A percentile compares a stretch with the other conserved stretches of the same genome.
These are phyloP conservation scores for Xylaria sp. DNA, from an alignment of 495 filamentous ascomycete genomes.

Conservation along the genomic window DNA sequence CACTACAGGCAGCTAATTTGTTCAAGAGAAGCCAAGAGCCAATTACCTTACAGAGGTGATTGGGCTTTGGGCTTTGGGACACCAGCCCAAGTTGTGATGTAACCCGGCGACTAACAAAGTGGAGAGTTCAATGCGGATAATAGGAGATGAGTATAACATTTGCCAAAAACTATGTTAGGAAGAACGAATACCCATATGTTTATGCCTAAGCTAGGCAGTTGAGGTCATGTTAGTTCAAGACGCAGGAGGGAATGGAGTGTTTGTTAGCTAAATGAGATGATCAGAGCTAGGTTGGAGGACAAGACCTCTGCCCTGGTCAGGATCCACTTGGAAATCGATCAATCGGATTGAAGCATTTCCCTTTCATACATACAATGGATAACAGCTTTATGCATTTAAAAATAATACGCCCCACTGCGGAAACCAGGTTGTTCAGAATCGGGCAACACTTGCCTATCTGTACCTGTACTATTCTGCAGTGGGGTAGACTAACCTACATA, in stretches of 20 bases:
- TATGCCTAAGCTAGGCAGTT: not conserved
- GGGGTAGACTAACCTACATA: constrained; percentile 3
- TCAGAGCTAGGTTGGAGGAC: not conserved
- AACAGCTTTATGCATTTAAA: not conserved
- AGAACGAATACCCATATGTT: not conserved
- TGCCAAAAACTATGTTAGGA: not conserved
- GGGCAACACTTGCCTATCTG: too few relatives aligned
- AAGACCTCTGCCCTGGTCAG: too few relatives aligned
- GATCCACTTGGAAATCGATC: not conserved
- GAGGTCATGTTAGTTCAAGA: not conserved
- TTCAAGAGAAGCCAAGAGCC: not conserved
- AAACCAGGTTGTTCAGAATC: too few relatives aligned
- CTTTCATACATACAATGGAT: not conserved
- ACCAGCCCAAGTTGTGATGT: not conserved
- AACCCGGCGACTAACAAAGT: not conserved
- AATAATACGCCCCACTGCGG: too few relatives aligned
- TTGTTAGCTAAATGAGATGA: not conserved
- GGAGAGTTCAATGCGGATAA: constrained; percentile 2
- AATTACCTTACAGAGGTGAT: not conserved
- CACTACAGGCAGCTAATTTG: not conserved
- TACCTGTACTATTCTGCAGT: too few relatives aligned
- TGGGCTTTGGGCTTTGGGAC: not conserved
- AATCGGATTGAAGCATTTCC: not conserved
- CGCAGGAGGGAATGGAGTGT: not conserved
- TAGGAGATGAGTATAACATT: not conserved